phyloP scores from a whole-genome alignment of 2,329 filamentous ascomycete genomes.

The Podosphaera xanthii region DNA sequence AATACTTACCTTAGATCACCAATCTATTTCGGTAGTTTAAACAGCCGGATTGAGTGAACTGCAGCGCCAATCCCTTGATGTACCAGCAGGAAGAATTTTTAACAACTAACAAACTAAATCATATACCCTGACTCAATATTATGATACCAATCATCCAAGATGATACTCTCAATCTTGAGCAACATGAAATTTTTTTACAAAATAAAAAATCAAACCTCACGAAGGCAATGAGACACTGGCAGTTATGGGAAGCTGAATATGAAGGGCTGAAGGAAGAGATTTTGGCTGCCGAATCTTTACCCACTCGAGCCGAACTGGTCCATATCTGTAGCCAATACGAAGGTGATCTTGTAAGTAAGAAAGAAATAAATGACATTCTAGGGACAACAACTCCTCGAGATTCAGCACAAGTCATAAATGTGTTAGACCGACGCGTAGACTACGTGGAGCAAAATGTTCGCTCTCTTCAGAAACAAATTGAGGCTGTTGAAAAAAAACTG shows the following conservation, averaged over 20 bases:
- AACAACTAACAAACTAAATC: no score
- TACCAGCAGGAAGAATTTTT: no score
- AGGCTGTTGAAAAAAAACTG: slow-evolving; percentile 43
- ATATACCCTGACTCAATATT: neutral
- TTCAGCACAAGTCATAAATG: slow-evolving; percentile 38
- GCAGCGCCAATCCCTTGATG: neutral
- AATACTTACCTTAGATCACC: no score
- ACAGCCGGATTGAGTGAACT: neutral
- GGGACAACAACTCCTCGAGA: slow-evolving; percentile 23
- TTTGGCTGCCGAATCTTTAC: slow-evolving; percentile 19
- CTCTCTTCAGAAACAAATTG: slow-evolving; percentile 47
- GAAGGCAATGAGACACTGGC: slow-evolving; percentile 66
- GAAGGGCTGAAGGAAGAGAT: slow-evolving; percentile 73
- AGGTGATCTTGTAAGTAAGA: slow-evolving; percentile 38
- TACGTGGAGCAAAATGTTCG: slow-evolving; percentile 69
- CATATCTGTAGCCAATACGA: slow-evolving; percentile 28
- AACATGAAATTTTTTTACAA: slow-evolving; percentile 53
- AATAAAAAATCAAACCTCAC: slow-evolving; percentile 50
- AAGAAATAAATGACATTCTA: slow-evolving; percentile 28
- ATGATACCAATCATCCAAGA: slow-evolving; percentile 15
- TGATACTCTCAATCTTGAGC: slow-evolving; percentile 43
- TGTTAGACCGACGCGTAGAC: slow-evolving; percentile 57
- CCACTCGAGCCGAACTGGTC: slow-evolving; percentile 22
- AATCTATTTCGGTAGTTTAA: no score
- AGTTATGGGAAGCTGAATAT: slow-evolving; percentile 78